These are phyloP conservation scores for Antarctomyces pellizariae DNA, from an alignment of 495 filamentous ascomycete species.

Conservation along the genomic window DNA sequence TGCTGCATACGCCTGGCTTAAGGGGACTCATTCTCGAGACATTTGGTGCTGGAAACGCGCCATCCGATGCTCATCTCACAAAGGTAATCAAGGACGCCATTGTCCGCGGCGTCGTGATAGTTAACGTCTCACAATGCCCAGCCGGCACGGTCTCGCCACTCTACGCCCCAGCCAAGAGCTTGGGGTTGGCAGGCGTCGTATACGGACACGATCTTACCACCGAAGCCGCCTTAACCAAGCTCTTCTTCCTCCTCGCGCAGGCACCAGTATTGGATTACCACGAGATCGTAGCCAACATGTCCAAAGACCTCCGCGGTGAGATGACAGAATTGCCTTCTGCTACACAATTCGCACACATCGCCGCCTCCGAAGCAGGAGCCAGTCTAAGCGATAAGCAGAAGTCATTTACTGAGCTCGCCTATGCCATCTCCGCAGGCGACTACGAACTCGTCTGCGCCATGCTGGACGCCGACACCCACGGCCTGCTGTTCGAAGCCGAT, in stretches of 20 bases:
- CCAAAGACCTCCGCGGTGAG: constrained; percentile 56
- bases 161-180: constrained; percentile 72
- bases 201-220: constrained; percentile 86
- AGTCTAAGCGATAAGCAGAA: constrained; percentile 21
- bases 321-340: constrained; percentile 45
- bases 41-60: constrained; percentile 88
- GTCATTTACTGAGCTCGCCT: constrained; percentile 49
- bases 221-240: constrained; percentile 82
- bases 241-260: constrained; percentile 64
- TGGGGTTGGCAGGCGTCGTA: constrained; percentile 76
- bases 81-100: constrained; percentile 60
- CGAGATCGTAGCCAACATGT: constrained; percentile 50
- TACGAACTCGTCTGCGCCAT: constrained; percentile 36
- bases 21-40: constrained; percentile 80
- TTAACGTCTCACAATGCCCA: constrained; percentile 84
- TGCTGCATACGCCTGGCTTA: constrained; percentile 54
- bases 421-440: constrained; percentile 58
- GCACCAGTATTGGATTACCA: constrained; percentile 31
- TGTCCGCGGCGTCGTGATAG: constrained; percentile 59
- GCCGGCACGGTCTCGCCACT: constrained; percentile 74
- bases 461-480: constrained; percentile 37
- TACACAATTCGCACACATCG: constrained; percentile 46
- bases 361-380: constrained; percentile 24
- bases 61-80: constrained; percentile 64
- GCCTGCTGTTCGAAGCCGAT: constrained; percentile 54